Evolutionary conservation across 1,284 basidiomycete species (phyloP).

Genomic region (Fomitopsis schrenkii): DNA sequence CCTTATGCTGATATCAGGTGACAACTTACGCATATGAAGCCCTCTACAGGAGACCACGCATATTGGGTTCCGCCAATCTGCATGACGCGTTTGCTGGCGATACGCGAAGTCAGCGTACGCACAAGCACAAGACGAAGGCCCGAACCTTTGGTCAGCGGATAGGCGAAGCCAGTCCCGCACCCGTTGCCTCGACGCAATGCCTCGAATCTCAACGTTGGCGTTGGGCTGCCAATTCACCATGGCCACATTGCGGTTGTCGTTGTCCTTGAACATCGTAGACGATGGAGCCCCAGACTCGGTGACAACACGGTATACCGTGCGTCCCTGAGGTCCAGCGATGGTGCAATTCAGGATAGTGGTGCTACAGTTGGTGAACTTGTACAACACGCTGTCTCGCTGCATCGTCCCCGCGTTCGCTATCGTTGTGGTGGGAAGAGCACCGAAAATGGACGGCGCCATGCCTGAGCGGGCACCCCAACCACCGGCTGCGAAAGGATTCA

Average conservation of each 20-base stretch:
- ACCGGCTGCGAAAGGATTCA: conserved; percentile 28
- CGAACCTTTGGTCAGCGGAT: conserved; percentile 48
- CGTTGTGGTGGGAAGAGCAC: conserved; percentile 54
- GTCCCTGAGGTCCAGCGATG: conserved; percentile 43
- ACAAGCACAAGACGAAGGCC: background rate
- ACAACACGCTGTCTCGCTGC: conserved; percentile 36
- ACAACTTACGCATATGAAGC: conserved; percentile 37
- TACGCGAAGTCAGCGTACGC: background rate
- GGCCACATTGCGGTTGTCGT: conserved; percentile 43
- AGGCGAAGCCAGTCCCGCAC: conserved; percentile 54
- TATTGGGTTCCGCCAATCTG: conserved; percentile 35
- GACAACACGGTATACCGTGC: conserved; percentile 27
- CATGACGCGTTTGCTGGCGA: conserved; percentile 38
- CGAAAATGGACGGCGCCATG: conserved; percentile 47
- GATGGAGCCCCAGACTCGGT: conserved; percentile 47
- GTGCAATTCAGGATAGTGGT: conserved; percentile 49
- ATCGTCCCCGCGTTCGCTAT: conserved; percentile 20
- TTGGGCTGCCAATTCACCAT: conserved; percentile 56
- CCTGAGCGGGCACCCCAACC: conserved; percentile 19
- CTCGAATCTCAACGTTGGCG: conserved; percentile 53
- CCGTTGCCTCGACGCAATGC: conserved; percentile 41
- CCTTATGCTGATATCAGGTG: background rate
- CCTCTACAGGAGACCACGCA: conserved; percentile 38
- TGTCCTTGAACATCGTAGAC: conserved; percentile 52
- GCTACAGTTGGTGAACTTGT: conserved; percentile 48